Percentiles rank a stretch among this genome's conserved stretches.
These are phyloP conservation scores for Ophiostoma populinum DNA, from an alignment of 2,329 filamentous ascomycete species.

Conservation along the genomic window DNA sequence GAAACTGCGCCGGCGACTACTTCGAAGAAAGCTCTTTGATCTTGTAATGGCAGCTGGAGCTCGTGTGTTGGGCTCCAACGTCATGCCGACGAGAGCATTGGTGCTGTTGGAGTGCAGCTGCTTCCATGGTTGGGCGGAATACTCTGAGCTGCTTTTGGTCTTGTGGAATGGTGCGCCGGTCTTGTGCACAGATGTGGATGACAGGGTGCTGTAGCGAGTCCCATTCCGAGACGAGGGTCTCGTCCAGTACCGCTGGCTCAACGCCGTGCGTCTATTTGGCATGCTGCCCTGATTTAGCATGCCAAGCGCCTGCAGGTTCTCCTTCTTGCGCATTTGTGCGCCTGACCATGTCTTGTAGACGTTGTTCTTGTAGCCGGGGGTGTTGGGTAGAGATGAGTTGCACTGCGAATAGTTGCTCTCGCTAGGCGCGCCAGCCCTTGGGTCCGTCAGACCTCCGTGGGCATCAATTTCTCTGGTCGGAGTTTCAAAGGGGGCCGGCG, in stretches of 20 bases:
- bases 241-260: slow-evolving; percentile 5
- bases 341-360: slow-evolving; percentile 9
- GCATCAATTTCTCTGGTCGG: neutral
- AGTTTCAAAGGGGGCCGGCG: neutral
- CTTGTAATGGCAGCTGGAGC: too few species aligned
- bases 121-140: neutral
- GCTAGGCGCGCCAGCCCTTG: neutral
- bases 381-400: neutral
- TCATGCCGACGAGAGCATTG: too few species aligned
- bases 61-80: too few species aligned
- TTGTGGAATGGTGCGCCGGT: neutral
- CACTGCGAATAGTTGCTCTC: slow-evolving; percentile 7
- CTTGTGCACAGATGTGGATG: too few species aligned
- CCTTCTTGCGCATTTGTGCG: slow-evolving; percentile 5
- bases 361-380: neutral
- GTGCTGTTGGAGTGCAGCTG: too few species aligned
- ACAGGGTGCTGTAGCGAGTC: neutral
- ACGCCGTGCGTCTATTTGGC: neutral
- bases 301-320: slow-evolving; percentile 4
- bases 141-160: neutral
- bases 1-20: slow-evolving; percentile 1
- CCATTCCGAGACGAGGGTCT: neutral
- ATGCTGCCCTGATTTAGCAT: neutral
- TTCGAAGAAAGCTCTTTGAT: slow-evolving; percentile 3
- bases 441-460: neutral